These are phyloP conservation scores for Betula pendula DNA, from an alignment of 306 rosid species.

Conservation along the genomic window DNA sequence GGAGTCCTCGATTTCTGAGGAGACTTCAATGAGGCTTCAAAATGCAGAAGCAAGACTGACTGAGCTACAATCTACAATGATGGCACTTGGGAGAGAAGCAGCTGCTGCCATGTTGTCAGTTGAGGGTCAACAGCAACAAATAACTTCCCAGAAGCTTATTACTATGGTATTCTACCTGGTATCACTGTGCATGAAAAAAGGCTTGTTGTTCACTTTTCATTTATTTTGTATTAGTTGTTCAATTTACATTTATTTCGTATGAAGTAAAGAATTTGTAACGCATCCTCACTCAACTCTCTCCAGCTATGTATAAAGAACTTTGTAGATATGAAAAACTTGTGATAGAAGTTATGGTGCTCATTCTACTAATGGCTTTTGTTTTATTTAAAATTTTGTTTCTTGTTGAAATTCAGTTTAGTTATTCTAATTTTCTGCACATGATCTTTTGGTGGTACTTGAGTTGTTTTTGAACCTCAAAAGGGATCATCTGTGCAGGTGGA, in stretches of 20 bases:
- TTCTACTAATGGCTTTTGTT: background rate
- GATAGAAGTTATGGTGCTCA: background rate
- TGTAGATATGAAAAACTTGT: background rate
- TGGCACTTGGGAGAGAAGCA: slow-evolving; percentile 89
- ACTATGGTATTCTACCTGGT: slow-evolving; percentile 58
- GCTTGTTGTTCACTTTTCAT: background rate
- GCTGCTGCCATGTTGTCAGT: slow-evolving; percentile 85
- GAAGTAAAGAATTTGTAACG: background rate
- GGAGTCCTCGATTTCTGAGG: slow-evolving; percentile 71
- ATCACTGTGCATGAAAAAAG: slow-evolving; percentile 6
- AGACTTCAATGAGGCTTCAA: slow-evolving; percentile 72
- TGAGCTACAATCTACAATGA: slow-evolving; percentile 80
- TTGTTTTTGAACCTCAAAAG: slow-evolving; percentile 28
- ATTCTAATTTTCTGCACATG: background rate
- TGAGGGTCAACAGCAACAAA: slow-evolving; percentile 83
- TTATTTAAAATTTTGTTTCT: background rate
- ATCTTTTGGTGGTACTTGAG: slow-evolving; percentile 1
- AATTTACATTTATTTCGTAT: too few relatives aligned
- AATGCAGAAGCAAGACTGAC: slow-evolving; percentile 74
- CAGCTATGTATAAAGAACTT: background rate
- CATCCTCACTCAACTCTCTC: background rate
- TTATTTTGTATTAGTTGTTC: background rate
- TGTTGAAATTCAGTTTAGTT: background rate
- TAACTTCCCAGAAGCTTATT: slow-evolving; percentile 67
- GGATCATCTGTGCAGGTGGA: slow-evolving; percentile 55